Percentiles rank a stretch among this genome's conserved stretches.
phyloP scores from a whole-genome alignment of 2,329 filamentous ascomycete species.

The Claviceps digitariae region DNA sequence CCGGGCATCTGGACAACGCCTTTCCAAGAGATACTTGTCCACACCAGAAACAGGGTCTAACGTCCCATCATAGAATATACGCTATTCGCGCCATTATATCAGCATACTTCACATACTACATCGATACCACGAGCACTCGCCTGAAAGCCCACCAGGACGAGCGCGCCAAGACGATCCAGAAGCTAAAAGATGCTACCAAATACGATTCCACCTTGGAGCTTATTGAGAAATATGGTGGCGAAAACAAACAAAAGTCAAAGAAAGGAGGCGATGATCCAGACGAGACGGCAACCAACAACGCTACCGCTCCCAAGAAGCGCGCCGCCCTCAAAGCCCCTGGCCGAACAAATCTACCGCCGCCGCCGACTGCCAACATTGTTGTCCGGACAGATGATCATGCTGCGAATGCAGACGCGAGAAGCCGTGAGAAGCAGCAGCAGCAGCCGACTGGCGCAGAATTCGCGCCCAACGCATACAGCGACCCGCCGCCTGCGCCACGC shows the following conservation, averaged over 20 bases:
- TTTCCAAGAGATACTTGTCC: too few species aligned
- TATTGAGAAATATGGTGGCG: constrained; percentile 84
- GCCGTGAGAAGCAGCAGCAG: neutral
- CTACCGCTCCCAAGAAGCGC: constrained; percentile 3
- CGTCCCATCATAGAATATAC: constrained; percentile 54
- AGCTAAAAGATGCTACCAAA: constrained; percentile 86
- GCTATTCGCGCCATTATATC: constrained; percentile 51
- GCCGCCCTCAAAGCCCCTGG: neutral
- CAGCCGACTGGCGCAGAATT: constrained; percentile 40
- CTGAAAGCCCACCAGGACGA: constrained; percentile 67
- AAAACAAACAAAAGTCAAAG: constrained; percentile 25
- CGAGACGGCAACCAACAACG: constrained; percentile 2
- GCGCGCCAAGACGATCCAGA: constrained; percentile 77
- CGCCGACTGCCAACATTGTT: constrained; percentile 49
- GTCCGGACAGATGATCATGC: constrained; percentile 24
- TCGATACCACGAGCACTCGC: constrained; percentile 52
- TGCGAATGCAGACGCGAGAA: neutral
- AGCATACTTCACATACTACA: constrained; percentile 68
- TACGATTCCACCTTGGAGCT: constrained; percentile 91
- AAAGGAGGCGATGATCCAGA: constrained; percentile 3
- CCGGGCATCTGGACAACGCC: too few species aligned
- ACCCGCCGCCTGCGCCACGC: constrained; percentile 6
- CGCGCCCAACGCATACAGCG: constrained; percentile 50
- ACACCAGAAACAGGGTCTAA: neutral
- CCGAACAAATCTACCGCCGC: constrained; percentile 40